Conservation (phyloP, 345 rosid species). For the Combretum micranthum region DNA sequence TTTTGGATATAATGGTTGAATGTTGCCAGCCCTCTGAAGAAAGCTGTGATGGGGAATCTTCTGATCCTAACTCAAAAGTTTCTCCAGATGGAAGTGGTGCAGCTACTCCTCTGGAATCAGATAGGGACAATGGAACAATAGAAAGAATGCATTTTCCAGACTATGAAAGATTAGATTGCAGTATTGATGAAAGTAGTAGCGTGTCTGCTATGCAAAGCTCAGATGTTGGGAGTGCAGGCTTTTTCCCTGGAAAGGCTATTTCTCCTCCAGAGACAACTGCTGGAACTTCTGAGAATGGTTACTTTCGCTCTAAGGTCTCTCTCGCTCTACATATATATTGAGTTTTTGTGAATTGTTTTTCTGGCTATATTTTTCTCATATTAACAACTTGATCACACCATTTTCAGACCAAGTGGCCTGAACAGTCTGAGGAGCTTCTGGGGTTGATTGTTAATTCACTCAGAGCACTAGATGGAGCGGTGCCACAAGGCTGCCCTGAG, state of each 20-base stretch:
- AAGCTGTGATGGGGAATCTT: slow-evolving; percentile 39
- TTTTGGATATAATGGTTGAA: slow-evolving; percentile 95
- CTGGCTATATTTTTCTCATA: too few species aligned
- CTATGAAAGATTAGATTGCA: slow-evolving; percentile 68
- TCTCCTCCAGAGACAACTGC: slow-evolving; percentile 58
- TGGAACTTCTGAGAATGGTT: slow-evolving; percentile 51
- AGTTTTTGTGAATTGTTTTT: background rate
- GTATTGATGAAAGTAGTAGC: slow-evolving; percentile 51
- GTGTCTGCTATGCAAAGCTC: slow-evolving; percentile 74
- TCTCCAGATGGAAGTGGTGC: slow-evolving; percentile 40
- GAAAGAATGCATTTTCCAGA: slow-evolving; percentile 55
- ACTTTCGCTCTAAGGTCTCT: slow-evolving; percentile 65
- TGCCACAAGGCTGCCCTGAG: slow-evolving; percentile 93
- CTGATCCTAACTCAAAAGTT: slow-evolving; percentile 40
- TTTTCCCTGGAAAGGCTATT: slow-evolving; percentile 48
- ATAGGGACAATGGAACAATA: slow-evolving; percentile 53
- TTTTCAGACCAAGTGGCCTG: slow-evolving; percentile 94
- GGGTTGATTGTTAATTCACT: slow-evolving; percentile 95
- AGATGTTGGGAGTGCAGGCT: slow-evolving; percentile 36
- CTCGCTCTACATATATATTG: background rate
- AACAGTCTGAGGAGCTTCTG: slow-evolving; percentile 96
- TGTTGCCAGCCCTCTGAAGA: slow-evolving; percentile 95
- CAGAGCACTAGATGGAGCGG: slow-evolving; percentile 91
- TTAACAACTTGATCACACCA: slow-evolving; percentile 15
- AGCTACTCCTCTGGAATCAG: slow-evolving; percentile 49